Conservation (phyloP, 2,329 filamentous ascomycete species). For the Beauveria brongniartii region DNA sequence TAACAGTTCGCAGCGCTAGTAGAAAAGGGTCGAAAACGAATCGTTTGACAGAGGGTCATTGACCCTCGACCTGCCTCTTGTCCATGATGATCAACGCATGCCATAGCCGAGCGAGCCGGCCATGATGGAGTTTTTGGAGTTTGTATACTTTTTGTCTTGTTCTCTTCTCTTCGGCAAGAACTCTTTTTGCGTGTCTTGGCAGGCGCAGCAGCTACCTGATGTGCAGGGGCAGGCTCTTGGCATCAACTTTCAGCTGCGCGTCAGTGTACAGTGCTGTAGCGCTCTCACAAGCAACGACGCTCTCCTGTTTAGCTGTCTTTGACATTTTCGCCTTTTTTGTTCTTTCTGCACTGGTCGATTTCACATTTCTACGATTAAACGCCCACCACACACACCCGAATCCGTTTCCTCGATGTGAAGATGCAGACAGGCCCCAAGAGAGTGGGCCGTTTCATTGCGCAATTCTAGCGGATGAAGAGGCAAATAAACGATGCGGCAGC, state of each 20-base stretch:
- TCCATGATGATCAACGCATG: slow-evolving; percentile 9
- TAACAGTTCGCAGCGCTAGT: slow-evolving; percentile 8
- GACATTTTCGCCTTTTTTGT: background rate
- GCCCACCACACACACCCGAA: background rate
- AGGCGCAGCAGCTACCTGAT: background rate
- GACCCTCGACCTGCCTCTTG: background rate
- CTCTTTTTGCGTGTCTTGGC: background rate
- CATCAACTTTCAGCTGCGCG: background rate
- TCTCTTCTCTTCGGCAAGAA: background rate
- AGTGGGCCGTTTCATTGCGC: background rate
- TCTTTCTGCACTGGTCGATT: background rate
- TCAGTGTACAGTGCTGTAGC: background rate
- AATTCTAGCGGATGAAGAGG: background rate
- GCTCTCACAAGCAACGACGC: background rate
- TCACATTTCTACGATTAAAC: slow-evolving; percentile 8
- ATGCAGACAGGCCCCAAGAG: background rate
- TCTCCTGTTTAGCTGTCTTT: background rate
- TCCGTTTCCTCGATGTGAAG: background rate
- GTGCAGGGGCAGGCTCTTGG: slow-evolving; percentile 6
- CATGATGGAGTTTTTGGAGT: slow-evolving; percentile 11
- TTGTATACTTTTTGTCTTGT: background rate
- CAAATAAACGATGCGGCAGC: background rate
- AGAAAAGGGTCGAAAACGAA: background rate
- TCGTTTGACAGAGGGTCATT: background rate
- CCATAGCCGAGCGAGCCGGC: slow-evolving; percentile 7